Conservation (phyloP, 2,329 filamentous ascomycete species). For the Zymoseptoria crescenta region DNA sequence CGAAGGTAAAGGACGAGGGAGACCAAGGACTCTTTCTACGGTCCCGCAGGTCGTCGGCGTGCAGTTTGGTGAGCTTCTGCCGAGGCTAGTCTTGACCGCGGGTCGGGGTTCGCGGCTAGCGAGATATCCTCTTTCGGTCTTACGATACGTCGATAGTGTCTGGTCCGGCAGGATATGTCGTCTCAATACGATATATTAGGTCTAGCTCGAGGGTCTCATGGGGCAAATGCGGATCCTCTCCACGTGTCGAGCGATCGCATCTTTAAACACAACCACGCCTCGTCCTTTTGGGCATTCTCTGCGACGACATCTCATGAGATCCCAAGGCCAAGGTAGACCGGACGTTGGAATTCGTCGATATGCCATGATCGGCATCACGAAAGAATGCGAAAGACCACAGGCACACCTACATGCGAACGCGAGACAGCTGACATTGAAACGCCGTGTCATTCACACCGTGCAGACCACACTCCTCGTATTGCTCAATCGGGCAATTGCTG, state of each 20-base stretch:
- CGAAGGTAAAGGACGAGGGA: constrained; percentile 1
- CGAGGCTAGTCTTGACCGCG: neutral
- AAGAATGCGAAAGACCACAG: neutral
- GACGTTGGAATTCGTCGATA: neutral
- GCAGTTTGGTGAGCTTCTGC: constrained; percentile 1
- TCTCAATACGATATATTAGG: neutral
- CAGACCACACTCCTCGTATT: neutral
- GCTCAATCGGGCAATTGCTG: neutral
- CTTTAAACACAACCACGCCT: neutral
- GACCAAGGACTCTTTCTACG: neutral
- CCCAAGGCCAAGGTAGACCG: neutral
- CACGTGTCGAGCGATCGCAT: neutral
- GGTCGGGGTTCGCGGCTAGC: neutral
- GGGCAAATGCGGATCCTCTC: neutral
- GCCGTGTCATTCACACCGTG: neutral
- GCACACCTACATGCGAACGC: neutral
- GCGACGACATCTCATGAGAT: neutral
- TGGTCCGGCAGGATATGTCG: neutral
- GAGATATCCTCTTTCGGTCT: neutral
- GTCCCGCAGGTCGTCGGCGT: neutral
- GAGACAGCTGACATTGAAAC: neutral
- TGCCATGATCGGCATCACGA: neutral
- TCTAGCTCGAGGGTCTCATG: neutral
- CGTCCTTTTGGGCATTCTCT: neutral
- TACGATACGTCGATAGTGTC: neutral